Evolutionary conservation across 176 grass and related monocot species (phyloP), one percentile per base, ranked within the genome.

Genomic region (Oryza longistaminata): DNA sequence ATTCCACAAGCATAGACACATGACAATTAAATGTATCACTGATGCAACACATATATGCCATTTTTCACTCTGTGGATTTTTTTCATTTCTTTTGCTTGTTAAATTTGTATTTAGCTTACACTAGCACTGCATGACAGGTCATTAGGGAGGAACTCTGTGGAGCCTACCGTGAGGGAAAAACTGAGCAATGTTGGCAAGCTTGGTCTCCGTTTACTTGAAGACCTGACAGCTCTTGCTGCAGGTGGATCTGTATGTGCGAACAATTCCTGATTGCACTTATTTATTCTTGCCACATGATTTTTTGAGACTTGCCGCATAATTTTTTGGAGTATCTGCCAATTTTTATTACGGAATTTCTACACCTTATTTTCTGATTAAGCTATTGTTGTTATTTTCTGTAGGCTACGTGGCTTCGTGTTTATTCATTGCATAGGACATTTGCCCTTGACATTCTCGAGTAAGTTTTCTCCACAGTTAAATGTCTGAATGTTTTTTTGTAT

Each of bases 161-260:
- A 84, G 69, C 73, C 83, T 76, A 46, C 74, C 22, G 55, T 87
- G 74, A 88, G 89, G 74, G 85, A 92, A 70, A 79, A 72, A 88
- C 85, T 98, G 49, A 98, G 79, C 71, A 92, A 93, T 40, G 70
- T 88, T 78, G 96, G 93, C 87, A 98, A 93, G 78, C 93, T 98
- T 44, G 96, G 96, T 79, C 93, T 98, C 62, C 93, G 91, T 77
- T 85, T 98, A 46, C 96, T 98, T 11, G 93, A 95, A 93, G 96
- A 98, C 89, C 88, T 98, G 89, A 98, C 96, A 93, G 93, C 93
- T 90, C 93, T 98, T 86, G 96, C 96, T 87, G 93, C 93, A 93
- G 93, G 96, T 98, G 96, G 96, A 95, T 95, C 96, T 92, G 96
- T 98, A 98, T 94, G 96, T 98, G 93, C 73, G 70, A 92, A 87